Evolutionary conservation across 495 filamentous ascomycete genomes (phyloP), one percentile per base, ranked within the genome.

Genomic region (Paragyromitra xinjiangensis): DNA sequence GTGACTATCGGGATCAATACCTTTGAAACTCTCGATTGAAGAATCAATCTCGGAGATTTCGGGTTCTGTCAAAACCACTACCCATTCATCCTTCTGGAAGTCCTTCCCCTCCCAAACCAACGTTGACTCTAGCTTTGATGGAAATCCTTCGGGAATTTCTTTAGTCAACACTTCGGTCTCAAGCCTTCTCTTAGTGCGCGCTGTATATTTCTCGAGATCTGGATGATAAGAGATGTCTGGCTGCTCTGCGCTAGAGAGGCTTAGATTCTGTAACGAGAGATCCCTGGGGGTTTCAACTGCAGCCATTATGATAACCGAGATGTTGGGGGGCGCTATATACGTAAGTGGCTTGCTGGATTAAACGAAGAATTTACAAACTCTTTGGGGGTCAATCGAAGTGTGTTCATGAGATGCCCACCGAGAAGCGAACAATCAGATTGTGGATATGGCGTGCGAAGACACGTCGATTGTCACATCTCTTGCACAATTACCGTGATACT

Each of bases 71-170:
- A 80, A 19, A 19, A 48, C 61, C 7, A 73, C 29, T 2, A 80
- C 77, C 78, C 78, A 80, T 69, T 79, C 73, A 19, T 73, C 64
- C 1, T 45, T 29, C 14, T 24, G 51, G 37, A 78, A 73, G 39
- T 80, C 75, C 0, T 69, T 71, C 24, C 63, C 75, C 51, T 79
- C 75, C 78, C 78, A 80, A 8, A 80, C 77, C 6, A 80, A 29
- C 8, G 39, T 29, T 12, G 78, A 78, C 0, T 69, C 68, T 3
- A 80, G 55, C 42, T 6, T 58, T 14, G 19, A 6, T 1, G 78
- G 78, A 29, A 73, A 80, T 7, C 75, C 56, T 9, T 42, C 0
- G 29, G 78, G 78, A n/a, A 80, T 44, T 16, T 44, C 39, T 51
- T 51, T 61, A 5, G 53, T 6, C 11, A 78, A 50, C 2, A 19